phyloP scores from a whole-genome alignment of 106 monocot genomes.

The Platanthera guangdongensis region DNA sequence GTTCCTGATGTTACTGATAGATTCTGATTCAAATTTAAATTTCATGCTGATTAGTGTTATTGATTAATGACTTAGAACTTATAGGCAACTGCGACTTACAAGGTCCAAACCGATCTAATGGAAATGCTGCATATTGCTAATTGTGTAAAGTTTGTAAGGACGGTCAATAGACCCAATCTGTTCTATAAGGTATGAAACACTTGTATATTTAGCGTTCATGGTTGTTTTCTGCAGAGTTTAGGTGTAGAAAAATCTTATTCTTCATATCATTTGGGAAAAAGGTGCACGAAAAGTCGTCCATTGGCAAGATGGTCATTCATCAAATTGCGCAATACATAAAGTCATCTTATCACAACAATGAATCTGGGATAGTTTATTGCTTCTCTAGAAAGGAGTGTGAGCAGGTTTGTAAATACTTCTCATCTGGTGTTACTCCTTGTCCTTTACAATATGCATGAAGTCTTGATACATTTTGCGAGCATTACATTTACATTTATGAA shows the following conservation, averaged over 20 bases:
- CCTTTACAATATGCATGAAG: slow-evolving; percentile 1
- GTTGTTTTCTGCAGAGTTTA: neutral
- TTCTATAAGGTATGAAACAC: slow-evolving; percentile 66
- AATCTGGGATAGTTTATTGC: slow-evolving; percentile 99
- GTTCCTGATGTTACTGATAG: slow-evolving; percentile 14
- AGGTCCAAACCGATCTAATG: slow-evolving; percentile 87
- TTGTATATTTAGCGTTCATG: neutral
- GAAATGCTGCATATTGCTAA: slow-evolving; percentile 96
- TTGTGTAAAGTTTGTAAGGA: slow-evolving; percentile 85
- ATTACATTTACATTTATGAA: neutral
- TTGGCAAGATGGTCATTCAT: slow-evolving; percentile 79
- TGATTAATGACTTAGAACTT: slow-evolving; percentile 14
- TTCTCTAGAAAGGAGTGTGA: slow-evolving; percentile 96
- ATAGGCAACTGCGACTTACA: slow-evolving; percentile 93
- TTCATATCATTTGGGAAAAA: slow-evolving; percentile 17
- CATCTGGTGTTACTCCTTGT: neutral
- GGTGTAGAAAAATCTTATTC: slow-evolving; percentile 5
- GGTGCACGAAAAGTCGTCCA: slow-evolving; percentile 83
- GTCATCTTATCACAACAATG: slow-evolving; percentile 72
- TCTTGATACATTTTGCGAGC: neutral
- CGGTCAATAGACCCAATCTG: slow-evolving; percentile 88
- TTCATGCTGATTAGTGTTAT: neutral
- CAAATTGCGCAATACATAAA: slow-evolving; percentile 85
- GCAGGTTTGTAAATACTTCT: slow-evolving; percentile 45
- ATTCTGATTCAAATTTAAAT: slow-evolving; percentile 2